Percentiles rank a stretch among this genome's conserved stretches.
phyloP scores from a whole-genome alignment of 2,329 filamentous ascomycete species.

The Scedosporium minutisporum region DNA sequence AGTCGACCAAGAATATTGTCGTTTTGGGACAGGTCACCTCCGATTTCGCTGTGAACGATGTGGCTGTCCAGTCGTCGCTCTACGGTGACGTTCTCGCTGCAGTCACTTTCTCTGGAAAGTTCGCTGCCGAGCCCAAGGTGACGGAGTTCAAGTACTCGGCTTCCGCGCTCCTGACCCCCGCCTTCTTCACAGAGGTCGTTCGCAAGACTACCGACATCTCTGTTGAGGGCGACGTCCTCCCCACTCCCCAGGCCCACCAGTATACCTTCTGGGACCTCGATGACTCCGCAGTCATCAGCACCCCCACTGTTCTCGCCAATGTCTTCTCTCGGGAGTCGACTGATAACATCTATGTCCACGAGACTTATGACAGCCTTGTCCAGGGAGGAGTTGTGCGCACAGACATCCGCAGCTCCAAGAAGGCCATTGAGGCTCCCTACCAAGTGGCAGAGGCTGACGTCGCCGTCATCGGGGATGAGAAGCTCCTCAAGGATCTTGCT shows the following conservation, averaged over 20 bases:
- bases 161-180: conserved; percentile 45
- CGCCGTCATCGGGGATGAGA: conserved; percentile 67
- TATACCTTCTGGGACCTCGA: conserved; percentile 94
- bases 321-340: conserved; percentile 64
- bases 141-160: conserved; percentile 87
- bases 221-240: conserved; percentile 37
- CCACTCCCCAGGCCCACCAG: conserved; percentile 56
- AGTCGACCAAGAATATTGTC: conserved; percentile 63
- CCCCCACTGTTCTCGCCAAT: conserved; percentile 50
- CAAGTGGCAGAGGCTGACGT: conserved; percentile 71
- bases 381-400: conserved; percentile 74
- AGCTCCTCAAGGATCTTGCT: conserved; percentile 69
- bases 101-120: conserved; percentile 66
- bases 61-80: conserved; percentile 69
- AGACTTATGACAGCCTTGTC: conserved; percentile 52
- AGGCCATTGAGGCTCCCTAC: conserved; percentile 77
- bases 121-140: conserved; percentile 53
- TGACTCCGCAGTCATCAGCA: conserved; percentile 54
- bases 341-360: conserved; percentile 52
- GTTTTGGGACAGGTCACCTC: conserved; percentile 84
- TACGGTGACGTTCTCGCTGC: conserved; percentile 88
- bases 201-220: conserved; percentile 35
- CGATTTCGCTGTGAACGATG: conserved; percentile 62
- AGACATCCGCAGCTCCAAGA: conserved; percentile 75
- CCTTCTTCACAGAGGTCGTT: conserved; percentile 39